Percentiles rank a stretch among this genome's conserved stretches.
Conservation (phyloP, 495 filamentous ascomycete species). For the Bombardia bombarda region DNA sequence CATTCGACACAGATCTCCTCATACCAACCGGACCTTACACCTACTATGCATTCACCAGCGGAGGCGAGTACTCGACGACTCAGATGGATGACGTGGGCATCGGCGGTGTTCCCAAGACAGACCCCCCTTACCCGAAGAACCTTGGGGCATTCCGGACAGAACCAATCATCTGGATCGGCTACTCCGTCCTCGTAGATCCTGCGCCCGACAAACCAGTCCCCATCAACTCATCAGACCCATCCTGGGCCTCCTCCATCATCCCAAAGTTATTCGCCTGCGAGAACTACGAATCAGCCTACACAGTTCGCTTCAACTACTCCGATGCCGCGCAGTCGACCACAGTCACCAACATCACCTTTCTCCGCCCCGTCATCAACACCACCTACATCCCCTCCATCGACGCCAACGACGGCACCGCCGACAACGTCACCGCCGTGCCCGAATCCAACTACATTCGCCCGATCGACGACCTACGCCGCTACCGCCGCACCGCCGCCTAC, state of each 20-base stretch:
- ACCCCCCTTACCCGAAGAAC: constrained; percentile 23
- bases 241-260: constrained; percentile 21
- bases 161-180: constrained; percentile 30
- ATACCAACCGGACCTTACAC: constrained; percentile 23
- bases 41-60: constrained; percentile 27
- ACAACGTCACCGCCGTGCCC: constrained; percentile 29
- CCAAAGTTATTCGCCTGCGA: constrained; percentile 33
- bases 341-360: constrained; percentile 18
- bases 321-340: constrained; percentile 18
- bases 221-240: constrained; percentile 11
- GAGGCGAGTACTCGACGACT: constrained; percentile 26
- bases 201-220: constrained; percentile 15
- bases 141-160: constrained; percentile 32
- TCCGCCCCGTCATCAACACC: constrained; percentile 27
- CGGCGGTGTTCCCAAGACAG: constrained; percentile 20
- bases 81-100: constrained; percentile 24
- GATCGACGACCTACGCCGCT: constrained; percentile 12
- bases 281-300: constrained; percentile 30
- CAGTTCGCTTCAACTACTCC: constrained; percentile 25
- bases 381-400: constrained; percentile 22
- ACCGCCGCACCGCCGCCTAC: constrained; percentile 26
- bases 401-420: constrained; percentile 27
- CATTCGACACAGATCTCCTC: constrained; percentile 23
- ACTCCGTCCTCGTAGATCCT: constrained; percentile 15
- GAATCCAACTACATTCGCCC: constrained; percentile 27